A percentile compares a stretch with the other conserved stretches of the same genome.
Evolutionary conservation across 2,329 filamentous ascomycete species (phyloP).

Genomic region (Gaeumannomyces sp.): DNA sequence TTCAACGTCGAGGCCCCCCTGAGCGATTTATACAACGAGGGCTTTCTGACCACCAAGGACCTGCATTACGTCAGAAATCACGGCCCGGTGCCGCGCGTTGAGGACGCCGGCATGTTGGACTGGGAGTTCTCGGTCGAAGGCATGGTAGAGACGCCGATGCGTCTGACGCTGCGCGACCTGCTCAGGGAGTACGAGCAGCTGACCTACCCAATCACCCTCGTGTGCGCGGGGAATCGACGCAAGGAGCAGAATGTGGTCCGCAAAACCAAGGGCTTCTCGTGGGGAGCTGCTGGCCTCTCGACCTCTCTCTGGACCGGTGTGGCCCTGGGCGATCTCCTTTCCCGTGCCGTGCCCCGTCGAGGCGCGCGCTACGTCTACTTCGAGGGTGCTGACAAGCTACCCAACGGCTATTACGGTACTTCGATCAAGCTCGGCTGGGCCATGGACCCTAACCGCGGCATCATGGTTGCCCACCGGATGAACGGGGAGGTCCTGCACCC

Average conservation of each 20-base stretch:
- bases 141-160: conserved; percentile 71
- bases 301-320: conserved; percentile 86
- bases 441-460: conserved; percentile 73
- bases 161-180: conserved; percentile 65
- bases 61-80: conserved; percentile 92
- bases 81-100: conserved; percentile 70
- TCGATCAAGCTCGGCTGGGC: conserved; percentile 85
- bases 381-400: conserved; percentile 81
- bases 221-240: conserved; percentile 84
- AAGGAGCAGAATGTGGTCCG: conserved; percentile 90
- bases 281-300: conserved; percentile 81
- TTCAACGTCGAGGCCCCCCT: conserved; percentile 88
- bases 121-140: conserved; percentile 85
- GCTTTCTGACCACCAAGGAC: conserved; percentile 81
- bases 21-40: conserved; percentile 67
- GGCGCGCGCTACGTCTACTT: conserved; percentile 81
- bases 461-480: conserved; percentile 87
- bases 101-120: conserved; percentile 63
- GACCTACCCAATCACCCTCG: conserved; percentile 80
- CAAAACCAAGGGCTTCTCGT: conserved; percentile 91
- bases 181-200: conserved; percentile 70
- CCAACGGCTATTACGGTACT: conserved; percentile 85
- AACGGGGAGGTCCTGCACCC: conserved; percentile 75
- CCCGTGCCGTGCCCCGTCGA: conserved; percentile 58
- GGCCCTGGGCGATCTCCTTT: conserved; percentile 64